Evolutionary conservation across 129 eudicot genomes (phyloP).

Genomic region (Cynara cardunculus): DNA sequence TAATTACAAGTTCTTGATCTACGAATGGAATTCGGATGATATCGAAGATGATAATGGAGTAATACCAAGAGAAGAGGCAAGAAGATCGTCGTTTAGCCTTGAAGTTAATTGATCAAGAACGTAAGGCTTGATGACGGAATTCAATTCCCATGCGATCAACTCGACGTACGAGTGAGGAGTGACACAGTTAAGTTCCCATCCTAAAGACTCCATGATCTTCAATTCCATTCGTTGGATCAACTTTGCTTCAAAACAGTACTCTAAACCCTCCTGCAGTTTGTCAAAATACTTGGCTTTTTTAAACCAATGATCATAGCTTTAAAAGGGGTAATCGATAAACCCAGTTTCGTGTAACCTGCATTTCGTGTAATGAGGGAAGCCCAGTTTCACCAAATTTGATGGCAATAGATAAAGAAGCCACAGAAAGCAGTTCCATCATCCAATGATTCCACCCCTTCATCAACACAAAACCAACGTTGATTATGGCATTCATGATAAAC

Average conservation of each 20-base stretch:
- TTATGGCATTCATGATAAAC: slow-evolving; percentile 6
- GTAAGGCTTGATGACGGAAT: slow-evolving; percentile 6
- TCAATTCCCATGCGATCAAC: slow-evolving; percentile 34
- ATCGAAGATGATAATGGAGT: background rate
- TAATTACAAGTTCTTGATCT: background rate
- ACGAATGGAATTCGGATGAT: background rate
- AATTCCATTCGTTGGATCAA: slow-evolving; percentile 60
- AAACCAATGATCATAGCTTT: background rate
- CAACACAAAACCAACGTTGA: background rate
- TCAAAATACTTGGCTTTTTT: background rate
- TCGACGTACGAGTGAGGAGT: slow-evolving; percentile 54
- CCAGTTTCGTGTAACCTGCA: slow-evolving; percentile 55
- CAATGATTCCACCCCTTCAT: slow-evolving; percentile 53
- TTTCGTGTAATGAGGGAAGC: slow-evolving; percentile 42
- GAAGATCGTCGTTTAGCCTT: slow-evolving; percentile 35
- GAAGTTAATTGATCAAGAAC: slow-evolving; percentile 19
- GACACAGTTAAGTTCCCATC: slow-evolving; percentile 48
- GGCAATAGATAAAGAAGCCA: slow-evolving; percentile 62
- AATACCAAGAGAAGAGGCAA: slow-evolving; percentile 46
- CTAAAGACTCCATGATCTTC: slow-evolving; percentile 37
- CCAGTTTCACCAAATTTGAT: slow-evolving; percentile 55
- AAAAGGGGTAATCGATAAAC: too few species aligned
- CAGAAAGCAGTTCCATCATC: slow-evolving; percentile 56
- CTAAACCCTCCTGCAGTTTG: slow-evolving; percentile 43
- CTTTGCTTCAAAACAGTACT: slow-evolving; percentile 37